Conservation (phyloP, 495 filamentous ascomycete species). For the Choiromyces venosus region DNA sequence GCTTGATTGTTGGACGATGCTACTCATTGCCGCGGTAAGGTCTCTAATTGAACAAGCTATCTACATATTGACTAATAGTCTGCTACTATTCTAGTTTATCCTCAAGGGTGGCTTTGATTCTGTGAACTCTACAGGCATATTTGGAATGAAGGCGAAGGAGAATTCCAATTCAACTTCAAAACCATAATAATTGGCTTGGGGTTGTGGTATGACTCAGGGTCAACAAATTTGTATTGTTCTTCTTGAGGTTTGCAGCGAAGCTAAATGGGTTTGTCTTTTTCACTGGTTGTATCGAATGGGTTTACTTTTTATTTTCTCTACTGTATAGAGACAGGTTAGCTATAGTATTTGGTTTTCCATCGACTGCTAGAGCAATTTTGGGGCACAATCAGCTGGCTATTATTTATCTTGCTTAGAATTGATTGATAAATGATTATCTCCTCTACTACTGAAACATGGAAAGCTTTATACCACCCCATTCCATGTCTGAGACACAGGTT, state of each 20-base stretch:
- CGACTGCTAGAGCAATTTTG: no score
- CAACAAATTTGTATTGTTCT: background rate
- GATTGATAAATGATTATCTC: no score
- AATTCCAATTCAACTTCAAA: background rate
- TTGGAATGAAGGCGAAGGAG: conserved; percentile 1
- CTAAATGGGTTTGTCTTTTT: conserved; percentile 6
- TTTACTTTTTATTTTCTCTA: no score
- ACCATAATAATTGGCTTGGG: background rate
- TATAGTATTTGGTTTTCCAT: no score
- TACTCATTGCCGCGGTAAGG: conserved; percentile 12
- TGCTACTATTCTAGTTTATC: conserved; percentile 15
- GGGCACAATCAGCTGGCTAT: no score
- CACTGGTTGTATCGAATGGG: no score
- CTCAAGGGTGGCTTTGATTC: background rate
- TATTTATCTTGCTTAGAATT: no score
- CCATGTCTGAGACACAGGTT: no score
- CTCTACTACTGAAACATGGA: no score
- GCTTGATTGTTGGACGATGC: background rate
- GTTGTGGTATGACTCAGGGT: background rate
- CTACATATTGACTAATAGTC: conserved; percentile 9
- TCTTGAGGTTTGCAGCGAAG: background rate
- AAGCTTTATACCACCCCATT: no score
- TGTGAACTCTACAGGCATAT: background rate
- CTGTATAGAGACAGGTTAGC: no score
- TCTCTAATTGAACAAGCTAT: conserved; percentile 1